A percentile compares a stretch with the other conserved stretches of the same genome.
Conservation (phyloP, 2,329 filamentous ascomycete species). For the Seiridium unicorne region DNA sequence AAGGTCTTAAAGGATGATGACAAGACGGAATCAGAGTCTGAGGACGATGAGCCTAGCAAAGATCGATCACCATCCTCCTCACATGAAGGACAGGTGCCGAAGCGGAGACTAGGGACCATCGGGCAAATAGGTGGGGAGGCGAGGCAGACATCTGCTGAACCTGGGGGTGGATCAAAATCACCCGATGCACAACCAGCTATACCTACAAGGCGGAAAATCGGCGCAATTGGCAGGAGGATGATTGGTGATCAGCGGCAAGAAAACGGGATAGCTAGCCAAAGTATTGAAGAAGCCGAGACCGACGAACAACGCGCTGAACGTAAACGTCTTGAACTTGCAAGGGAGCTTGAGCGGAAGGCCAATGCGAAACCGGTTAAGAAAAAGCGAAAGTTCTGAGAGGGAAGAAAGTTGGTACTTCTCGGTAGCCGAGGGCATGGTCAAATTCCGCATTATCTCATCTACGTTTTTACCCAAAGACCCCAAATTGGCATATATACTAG, state of each 20-base stretch:
- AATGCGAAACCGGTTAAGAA: slow-evolving; percentile 51
- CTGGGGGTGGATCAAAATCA: slow-evolving; percentile 19
- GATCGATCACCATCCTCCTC: neutral
- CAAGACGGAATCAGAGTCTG: slow-evolving; percentile 13
- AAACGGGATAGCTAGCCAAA: neutral
- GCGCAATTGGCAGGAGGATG: slow-evolving; percentile 5
- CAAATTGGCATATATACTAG: no score
- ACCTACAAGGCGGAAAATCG: neutral
- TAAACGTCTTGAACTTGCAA: slow-evolving; percentile 49
- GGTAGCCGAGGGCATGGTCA: neutral
- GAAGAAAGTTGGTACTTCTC: no score
- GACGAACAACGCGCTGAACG: slow-evolving; percentile 41
- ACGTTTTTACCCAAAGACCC: neutral
- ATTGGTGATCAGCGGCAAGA: neutral
- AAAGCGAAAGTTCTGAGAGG: slow-evolving; percentile 51
- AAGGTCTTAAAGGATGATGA: neutral
- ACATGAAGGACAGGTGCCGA: neutral
- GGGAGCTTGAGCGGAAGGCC: slow-evolving; percentile 48
- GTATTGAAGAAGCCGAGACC: slow-evolving; percentile 21
- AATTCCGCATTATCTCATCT: neutral
- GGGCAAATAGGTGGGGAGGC: slow-evolving; percentile 9
- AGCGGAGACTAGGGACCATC: slow-evolving; percentile 6
- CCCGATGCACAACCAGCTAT: neutral
- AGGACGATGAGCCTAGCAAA: slow-evolving; percentile 2
- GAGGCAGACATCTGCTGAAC: slow-evolving; percentile 4